Evolutionary conservation across 2,329 filamentous ascomycete genomes (phyloP).

Genomic region (Keithomyces neogunnii): DNA sequence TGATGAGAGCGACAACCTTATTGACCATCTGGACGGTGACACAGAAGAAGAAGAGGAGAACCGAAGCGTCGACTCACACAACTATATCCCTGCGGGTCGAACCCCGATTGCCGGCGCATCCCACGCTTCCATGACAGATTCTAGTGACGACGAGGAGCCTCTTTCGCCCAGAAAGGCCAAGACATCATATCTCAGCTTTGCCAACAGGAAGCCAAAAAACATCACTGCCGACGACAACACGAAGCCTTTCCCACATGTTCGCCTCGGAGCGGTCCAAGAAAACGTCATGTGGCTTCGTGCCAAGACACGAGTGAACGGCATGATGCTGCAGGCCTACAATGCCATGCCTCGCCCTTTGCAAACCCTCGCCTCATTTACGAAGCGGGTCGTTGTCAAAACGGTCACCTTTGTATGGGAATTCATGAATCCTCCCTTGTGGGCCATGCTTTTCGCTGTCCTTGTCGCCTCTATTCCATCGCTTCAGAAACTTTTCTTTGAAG

Average conservation of each 20-base stretch:
- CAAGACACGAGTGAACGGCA: constrained; percentile 15
- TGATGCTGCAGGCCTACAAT: constrained; percentile 20
- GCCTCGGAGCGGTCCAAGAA: constrained; percentile 32
- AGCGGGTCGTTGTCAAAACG: constrained; percentile 34
- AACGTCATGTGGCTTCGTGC: constrained; percentile 18
- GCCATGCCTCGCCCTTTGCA: constrained; percentile 36
- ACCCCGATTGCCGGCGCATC: constrained; percentile 46
- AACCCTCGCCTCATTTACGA: constrained; percentile 19
- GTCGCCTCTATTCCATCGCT: constrained; percentile 81
- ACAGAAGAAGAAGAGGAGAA: constrained; percentile 29
- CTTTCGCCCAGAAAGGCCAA: constrained; percentile 22
- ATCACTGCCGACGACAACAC: constrained; percentile 20
- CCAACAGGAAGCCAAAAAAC: constrained; percentile 13
- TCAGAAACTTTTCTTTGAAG: constrained; percentile 78
- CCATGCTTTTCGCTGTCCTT: constrained; percentile 85
- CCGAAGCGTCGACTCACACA: constrained; percentile 33
- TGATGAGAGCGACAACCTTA: constrained; percentile 36
- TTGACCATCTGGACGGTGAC: constrained; percentile 27
- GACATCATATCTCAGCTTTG: constrained; percentile 15
- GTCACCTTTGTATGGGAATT: constrained; percentile 73
- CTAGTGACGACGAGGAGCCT: constrained; percentile 34
- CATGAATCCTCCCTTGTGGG: constrained; percentile 98
- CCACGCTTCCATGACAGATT: constrained; percentile 38
- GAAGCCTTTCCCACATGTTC: constrained; percentile 49
- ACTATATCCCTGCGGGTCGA: constrained; percentile 46